Percentiles rank a stretch among this genome's conserved stretches.
These are phyloP conservation scores for Candida boleticola DNA, from an alignment of 805 yeast species.

Conservation along the genomic window DNA sequence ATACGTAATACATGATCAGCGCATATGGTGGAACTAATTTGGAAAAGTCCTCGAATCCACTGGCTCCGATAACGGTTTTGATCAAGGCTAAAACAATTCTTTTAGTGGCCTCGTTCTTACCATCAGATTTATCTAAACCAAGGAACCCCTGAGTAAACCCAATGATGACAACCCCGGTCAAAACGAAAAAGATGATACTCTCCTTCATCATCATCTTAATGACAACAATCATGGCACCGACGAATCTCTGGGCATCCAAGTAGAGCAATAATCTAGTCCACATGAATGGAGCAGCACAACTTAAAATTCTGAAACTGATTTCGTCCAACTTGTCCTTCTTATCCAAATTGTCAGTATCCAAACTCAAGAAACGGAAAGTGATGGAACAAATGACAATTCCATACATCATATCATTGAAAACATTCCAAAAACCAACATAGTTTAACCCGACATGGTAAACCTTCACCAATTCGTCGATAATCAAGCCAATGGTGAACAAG, in stretches of 20 bases:
- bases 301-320: slow-evolving; percentile 64
- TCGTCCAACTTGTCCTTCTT: slow-evolving; percentile 43
- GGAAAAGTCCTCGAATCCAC: slow-evolving; percentile 67
- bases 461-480: slow-evolving; percentile 67
- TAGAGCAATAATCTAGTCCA: slow-evolving; percentile 78
- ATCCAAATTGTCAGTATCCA: slow-evolving; percentile 21
- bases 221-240: slow-evolving; percentile 87
- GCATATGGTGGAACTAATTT: slow-evolving; percentile 85
- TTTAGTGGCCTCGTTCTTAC: slow-evolving; percentile 70
- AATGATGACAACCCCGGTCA: slow-evolving; percentile 63
- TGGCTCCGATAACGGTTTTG: slow-evolving; percentile 71
- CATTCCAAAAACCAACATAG: slow-evolving; percentile 76
- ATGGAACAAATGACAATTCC: slow-evolving; percentile 51
- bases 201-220: slow-evolving; percentile 85
- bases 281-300: slow-evolving; percentile 83
- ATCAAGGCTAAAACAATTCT: slow-evolving; percentile 62
- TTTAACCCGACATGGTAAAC: slow-evolving; percentile 72
- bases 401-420: slow-evolving; percentile 72
- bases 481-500: slow-evolving; percentile 62
- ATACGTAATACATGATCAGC: slow-evolving; percentile 69
- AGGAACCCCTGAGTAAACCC: slow-evolving; percentile 87
- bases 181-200: slow-evolving; percentile 75
- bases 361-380: slow-evolving; percentile 50
- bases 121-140: slow-evolving; percentile 87
- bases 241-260: slow-evolving; percentile 76